Evolutionary conservation across 192 early-diverging fungal species (phyloP).

Genomic region (Umbelopsis ramanniana): DNA sequence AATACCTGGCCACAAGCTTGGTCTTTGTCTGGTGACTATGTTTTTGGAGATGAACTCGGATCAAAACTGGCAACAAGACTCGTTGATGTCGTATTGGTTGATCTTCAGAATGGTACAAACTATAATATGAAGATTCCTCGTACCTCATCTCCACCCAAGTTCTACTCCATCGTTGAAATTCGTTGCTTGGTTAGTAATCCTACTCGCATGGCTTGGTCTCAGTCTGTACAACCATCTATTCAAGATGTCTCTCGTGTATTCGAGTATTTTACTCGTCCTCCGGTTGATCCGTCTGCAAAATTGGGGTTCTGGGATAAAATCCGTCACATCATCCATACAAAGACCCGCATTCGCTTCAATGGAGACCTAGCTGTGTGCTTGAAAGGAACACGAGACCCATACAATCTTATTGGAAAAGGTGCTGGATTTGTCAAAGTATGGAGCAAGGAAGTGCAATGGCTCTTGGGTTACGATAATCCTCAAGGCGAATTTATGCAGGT

Average conservation of each 20-base stretch:
- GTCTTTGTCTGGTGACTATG: conserved; percentile 44
- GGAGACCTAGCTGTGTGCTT: conserved; percentile 43
- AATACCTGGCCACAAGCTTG: conserved; percentile 22
- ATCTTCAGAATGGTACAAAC: neutral
- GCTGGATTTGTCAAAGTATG: conserved; percentile 45
- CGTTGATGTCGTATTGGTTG: conserved; percentile 9
- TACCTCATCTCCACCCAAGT: conserved; percentile 42
- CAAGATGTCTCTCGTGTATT: conserved; percentile 39
- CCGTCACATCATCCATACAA: conserved; percentile 47
- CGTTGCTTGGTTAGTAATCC: conserved; percentile 18
- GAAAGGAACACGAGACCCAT: conserved; percentile 49
- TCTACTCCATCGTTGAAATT: conserved; percentile 48
- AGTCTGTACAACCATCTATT: conserved; percentile 47
- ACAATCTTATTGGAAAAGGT: conserved; percentile 40
- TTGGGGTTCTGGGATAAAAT: conserved; percentile 54
- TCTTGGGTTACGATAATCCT: conserved; percentile 42
- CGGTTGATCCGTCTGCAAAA: conserved; percentile 44
- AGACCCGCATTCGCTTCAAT: conserved; percentile 35
- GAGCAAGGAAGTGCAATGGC: conserved; percentile 39
- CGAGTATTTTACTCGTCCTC: conserved; percentile 45
- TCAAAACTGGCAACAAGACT: conserved; percentile 32
- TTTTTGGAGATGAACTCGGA: conserved; percentile 47
- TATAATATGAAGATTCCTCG: conserved; percentile 38
- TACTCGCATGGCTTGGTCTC: conserved; percentile 35
- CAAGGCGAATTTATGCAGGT: conserved; percentile 49